Evolutionary conservation across 2,329 filamentous ascomycete species (phyloP).

Genomic region (Aulographum hederae): DNA sequence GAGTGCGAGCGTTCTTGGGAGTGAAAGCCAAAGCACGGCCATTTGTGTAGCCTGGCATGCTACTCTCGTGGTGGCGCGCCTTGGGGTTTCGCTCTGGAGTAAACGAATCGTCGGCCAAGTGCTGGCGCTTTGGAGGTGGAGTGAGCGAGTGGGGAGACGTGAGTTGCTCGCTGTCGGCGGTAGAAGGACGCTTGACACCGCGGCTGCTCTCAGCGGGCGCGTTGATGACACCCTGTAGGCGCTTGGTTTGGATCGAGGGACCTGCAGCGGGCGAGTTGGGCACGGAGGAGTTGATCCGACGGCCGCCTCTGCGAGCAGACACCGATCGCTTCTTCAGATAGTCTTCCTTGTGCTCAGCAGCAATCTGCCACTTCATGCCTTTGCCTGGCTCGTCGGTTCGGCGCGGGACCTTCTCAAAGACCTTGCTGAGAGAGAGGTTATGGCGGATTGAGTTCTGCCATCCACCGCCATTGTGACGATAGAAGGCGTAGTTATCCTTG

Average conservation of each 20-base stretch:
- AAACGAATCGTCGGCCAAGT: slow-evolving; percentile 31
- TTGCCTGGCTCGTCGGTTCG: slow-evolving; percentile 92
- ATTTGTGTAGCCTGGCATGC: slow-evolving; percentile 12
- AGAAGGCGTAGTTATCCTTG: slow-evolving; percentile 80
- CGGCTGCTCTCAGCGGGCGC: background rate
- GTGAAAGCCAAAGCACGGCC: slow-evolving; percentile 10
- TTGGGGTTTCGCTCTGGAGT: slow-evolving; percentile 35
- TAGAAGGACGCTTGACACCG: background rate
- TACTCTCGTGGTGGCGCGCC: too few species aligned
- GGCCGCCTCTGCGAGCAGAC: slow-evolving; percentile 20
- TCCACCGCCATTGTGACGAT: slow-evolving; percentile 64
- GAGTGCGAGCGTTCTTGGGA: too few species aligned
- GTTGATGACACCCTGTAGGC: slow-evolving; percentile 24
- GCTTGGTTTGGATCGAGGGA: slow-evolving; percentile 20
- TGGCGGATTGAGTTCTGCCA: slow-evolving; percentile 99
- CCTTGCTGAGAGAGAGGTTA: slow-evolving; percentile 86
- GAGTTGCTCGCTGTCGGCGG: slow-evolving; percentile 19
- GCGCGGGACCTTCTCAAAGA: slow-evolving; percentile 82
- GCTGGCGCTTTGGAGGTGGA: slow-evolving; percentile 27
- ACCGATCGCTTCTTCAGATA: slow-evolving; percentile 54
- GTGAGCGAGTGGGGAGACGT: slow-evolving; percentile 23
- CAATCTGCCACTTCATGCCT: slow-evolving; percentile 97
- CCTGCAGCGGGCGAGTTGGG: slow-evolving; percentile 46
- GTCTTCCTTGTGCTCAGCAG: slow-evolving; percentile 66
- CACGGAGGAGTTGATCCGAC: slow-evolving; percentile 39